Base-by-base conservation (phyloP, 2,329 filamentous ascomycete species). In the Ophiostoma angusticollis region DNA sequence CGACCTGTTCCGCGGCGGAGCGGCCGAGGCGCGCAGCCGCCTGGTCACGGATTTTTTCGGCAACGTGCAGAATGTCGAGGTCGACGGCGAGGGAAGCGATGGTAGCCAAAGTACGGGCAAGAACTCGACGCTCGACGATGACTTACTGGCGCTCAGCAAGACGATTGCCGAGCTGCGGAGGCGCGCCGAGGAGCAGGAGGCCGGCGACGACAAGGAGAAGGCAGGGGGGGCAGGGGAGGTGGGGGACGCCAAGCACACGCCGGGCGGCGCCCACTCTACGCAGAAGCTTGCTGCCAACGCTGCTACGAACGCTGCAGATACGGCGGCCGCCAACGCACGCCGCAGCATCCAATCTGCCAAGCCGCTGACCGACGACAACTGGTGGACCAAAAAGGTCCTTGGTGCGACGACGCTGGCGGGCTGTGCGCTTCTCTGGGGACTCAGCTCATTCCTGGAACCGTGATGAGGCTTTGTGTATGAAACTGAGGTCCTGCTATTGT, bases 31-130 rank as follows among this genome's bases (percentile, higher is more conserved):
- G 0, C 72, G 87, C 39, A 75, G 80, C 49, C 77, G 87, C 30
- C 70, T 91, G 22, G 77, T 98, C 29, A 93, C 93, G 52, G 91
- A 98, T 57, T 98, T 98, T 62, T 96, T 98, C 47, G 91, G 91
- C 18, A 98, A 96, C 56, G 86, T 96, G 12, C 91, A 98, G 58
- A 93, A 89, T 50, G 87, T 98, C 4, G 91, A 96, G 60, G 89
- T 96, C 4, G 84, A 91, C 48, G 69, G 68, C 19, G 31, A 29
- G 9, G n/a, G 8, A 12, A 21, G 28, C 24, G 14, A 18, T 18
- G 31, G 18, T 18, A 14, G 24, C 19, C 23, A 25, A 30, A 24
- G 27, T 29, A 36, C 25, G 23, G 37, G 66, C 31, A 67, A 71
- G 42, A 72, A 70, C 43, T 61, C 64, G 39, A 71, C 63, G 27